Percentiles rank a stretch among this genome's conserved stretches.
phyloP scores from a whole-genome alignment of 352 stramenopile species.

The Pythium phragmitis region DNA sequence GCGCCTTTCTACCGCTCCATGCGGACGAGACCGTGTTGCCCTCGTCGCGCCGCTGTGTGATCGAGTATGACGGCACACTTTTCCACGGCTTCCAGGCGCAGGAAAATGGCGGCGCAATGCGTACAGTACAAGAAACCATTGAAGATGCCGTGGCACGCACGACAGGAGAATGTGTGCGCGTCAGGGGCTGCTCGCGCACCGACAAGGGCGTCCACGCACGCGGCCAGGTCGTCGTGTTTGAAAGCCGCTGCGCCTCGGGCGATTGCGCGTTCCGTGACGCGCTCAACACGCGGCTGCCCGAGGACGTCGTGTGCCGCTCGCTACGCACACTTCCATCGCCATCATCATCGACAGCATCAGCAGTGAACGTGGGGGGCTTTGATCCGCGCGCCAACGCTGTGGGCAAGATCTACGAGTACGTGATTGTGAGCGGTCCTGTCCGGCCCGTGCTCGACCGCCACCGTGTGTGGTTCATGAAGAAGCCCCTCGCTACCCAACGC shows the following conservation, averaged over 20 bases:
- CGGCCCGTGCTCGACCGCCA: constrained; percentile 50
- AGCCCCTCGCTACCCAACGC: constrained; percentile 46
- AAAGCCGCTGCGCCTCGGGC: constrained; percentile 53
- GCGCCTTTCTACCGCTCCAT: constrained; percentile 38
- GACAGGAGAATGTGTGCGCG: constrained; percentile 63
- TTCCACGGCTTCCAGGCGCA: constrained; percentile 87
- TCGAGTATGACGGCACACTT: constrained; percentile 75
- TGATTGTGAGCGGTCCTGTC: constrained; percentile 45
- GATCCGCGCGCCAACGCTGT: constrained; percentile 52
- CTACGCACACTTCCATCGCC: constrained; percentile 21
- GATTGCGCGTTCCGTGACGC: constrained; percentile 56
- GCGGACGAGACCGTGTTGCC: background rate
- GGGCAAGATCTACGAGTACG: constrained; percentile 71
- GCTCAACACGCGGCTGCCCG: constrained; percentile 69
- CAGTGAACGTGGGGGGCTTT: constrained; percentile 25
- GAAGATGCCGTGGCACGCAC: constrained; percentile 70
- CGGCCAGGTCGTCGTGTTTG: constrained; percentile 90
- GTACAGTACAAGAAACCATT: constrained; percentile 72
- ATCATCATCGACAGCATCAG: constrained; percentile 4
- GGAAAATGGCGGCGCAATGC: constrained; percentile 40
- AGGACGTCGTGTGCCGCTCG: constrained; percentile 53
- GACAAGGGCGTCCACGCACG: constrained; percentile 92
- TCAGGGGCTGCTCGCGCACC: constrained; percentile 89
- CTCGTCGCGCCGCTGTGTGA: constrained; percentile 36
- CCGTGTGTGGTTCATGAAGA: constrained; percentile 59